Conservation (phyloP, 139 green algal genomes). For the Nannochloris sp. region DNA sequence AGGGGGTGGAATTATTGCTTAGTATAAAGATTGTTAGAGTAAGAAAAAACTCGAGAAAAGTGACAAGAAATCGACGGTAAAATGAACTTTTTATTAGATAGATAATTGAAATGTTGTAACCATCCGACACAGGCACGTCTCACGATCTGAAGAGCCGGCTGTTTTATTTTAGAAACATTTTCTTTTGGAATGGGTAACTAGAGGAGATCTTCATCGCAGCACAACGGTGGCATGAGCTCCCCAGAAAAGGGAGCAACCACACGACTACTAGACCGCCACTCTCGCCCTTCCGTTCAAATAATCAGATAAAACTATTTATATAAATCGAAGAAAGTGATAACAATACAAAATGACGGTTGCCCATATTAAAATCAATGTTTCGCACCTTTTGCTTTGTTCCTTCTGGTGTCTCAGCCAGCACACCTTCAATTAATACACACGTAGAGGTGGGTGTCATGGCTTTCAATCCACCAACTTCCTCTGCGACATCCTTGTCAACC, state of each 20-base stretch:
- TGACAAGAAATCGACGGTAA: not conserved
- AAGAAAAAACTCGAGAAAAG: constrained; percentile 4
- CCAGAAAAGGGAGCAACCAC: not conserved
- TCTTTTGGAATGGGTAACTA: constrained; percentile 32
- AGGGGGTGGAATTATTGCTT: not conserved
- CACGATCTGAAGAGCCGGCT: not conserved
- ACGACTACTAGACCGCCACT: constrained; percentile 22
- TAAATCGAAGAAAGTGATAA: not conserved
- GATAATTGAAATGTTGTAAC: constrained; percentile 11
- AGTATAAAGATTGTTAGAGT: not conserved
- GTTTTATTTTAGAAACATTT: constrained; percentile 19
- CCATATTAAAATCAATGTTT: not conserved
- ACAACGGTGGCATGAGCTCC: not conserved
- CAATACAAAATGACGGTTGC: not conserved
- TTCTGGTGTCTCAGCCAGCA: constrained; percentile 72
- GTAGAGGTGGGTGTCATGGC: constrained; percentile 72
- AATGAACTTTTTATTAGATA: not conserved
- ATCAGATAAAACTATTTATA: not conserved
- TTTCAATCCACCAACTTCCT: constrained; percentile 55
- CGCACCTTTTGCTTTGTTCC: constrained; percentile 72
- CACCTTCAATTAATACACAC: constrained; percentile 78
- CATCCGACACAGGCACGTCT: constrained; percentile 23
- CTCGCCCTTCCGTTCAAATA: constrained; percentile 12
- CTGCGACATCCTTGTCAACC: constrained; percentile 70
- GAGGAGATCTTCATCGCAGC: constrained; percentile 21